phyloP scores from a whole-genome alignment of 1,139 yeast species.

The Yamadazyma triangularis region DNA sequence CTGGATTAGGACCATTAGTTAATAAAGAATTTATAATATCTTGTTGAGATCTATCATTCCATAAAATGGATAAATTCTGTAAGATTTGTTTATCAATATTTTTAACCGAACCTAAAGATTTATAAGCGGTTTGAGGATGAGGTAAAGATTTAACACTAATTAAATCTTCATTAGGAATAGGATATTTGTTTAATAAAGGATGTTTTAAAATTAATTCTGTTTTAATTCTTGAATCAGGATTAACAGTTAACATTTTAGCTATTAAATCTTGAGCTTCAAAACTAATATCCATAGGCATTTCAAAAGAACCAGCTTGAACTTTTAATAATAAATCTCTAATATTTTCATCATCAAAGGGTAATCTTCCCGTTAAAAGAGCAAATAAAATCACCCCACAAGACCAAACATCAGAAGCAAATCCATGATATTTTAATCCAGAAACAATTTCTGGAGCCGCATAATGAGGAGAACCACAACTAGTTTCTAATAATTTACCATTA shows the following conservation, averaged over 20 bases:
- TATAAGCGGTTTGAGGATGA: slow-evolving; percentile 57
- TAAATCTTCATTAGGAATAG: slow-evolving; percentile 46
- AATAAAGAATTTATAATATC: slow-evolving; percentile 54
- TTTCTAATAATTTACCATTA: slow-evolving; percentile 65
- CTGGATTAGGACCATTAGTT: slow-evolving; percentile 58
- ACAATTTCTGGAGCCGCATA: slow-evolving; percentile 88
- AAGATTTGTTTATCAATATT: slow-evolving; percentile 61
- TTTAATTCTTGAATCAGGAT: slow-evolving; percentile 70
- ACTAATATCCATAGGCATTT: slow-evolving; percentile 65
- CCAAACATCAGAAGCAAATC: slow-evolving; percentile 84
- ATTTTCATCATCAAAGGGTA: slow-evolving; percentile 80
- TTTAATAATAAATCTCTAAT: slow-evolving; percentile 64
- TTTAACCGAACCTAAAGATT: slow-evolving; percentile 42
- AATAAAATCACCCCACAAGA: slow-evolving; percentile 79
- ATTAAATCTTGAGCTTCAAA: slow-evolving; percentile 70
- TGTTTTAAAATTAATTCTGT: slow-evolving; percentile 75
- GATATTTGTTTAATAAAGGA: slow-evolving; percentile 66
- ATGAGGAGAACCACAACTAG: slow-evolving; percentile 84
- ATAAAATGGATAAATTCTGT: slow-evolving; percentile 63
- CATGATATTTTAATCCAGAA: slow-evolving; percentile 71
- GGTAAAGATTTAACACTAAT: slow-evolving; percentile 53
- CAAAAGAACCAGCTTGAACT: slow-evolving; percentile 72
- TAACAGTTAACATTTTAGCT: slow-evolving; percentile 67
- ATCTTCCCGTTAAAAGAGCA: slow-evolving; percentile 72
- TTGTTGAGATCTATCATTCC: slow-evolving; percentile 64